Conservation (phyloP, 2,329 filamentous ascomycete genomes). For the Fusarium annulatum region DNA sequence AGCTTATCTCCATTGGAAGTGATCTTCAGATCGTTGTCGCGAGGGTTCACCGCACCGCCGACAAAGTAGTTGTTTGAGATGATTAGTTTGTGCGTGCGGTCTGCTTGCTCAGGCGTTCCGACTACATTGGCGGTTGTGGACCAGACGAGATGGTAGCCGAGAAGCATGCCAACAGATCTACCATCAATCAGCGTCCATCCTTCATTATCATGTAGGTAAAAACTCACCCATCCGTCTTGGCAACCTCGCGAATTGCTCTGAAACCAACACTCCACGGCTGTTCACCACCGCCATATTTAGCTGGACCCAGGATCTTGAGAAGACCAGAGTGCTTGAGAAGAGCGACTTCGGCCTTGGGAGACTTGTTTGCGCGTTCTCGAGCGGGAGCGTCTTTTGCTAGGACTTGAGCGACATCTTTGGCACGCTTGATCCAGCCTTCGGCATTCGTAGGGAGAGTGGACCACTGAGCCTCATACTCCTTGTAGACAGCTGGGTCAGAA, state of each 20-base stretch:
- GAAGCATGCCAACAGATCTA: slow-evolving; percentile 70
- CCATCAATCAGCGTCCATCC: accelerated
- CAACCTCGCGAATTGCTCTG: slow-evolving; percentile 69
- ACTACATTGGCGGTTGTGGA: slow-evolving; percentile 16
- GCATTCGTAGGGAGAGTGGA: slow-evolving; percentile 46
- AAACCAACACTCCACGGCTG: slow-evolving; percentile 64
- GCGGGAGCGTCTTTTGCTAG: slow-evolving; percentile 36
- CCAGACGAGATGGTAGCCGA: slow-evolving; percentile 18
- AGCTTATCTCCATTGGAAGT: slow-evolving; percentile 64
- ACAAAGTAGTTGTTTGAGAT: slow-evolving; percentile 74
- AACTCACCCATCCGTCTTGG: slow-evolving; percentile 68
- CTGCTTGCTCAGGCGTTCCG: slow-evolving; percentile 61
- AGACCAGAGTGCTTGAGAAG: slow-evolving; percentile 56
- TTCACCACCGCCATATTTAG: slow-evolving; percentile 57
- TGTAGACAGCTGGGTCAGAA: slow-evolving; percentile 53
- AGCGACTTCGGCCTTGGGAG: slow-evolving; percentile 53
- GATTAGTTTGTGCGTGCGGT: slow-evolving; percentile 66
- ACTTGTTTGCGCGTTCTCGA: slow-evolving; percentile 53
- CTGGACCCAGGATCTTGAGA: slow-evolving; percentile 53
- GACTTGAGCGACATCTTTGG: neutral
- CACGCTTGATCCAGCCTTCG: slow-evolving; percentile 52
- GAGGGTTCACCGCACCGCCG: slow-evolving; percentile 73
- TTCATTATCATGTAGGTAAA: accelerated
- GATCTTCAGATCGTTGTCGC: slow-evolving; percentile 63
- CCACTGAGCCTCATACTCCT: slow-evolving; percentile 52